Conservation (phyloP, 352 stramenopile species). For the Peronospora tabacina region DNA sequence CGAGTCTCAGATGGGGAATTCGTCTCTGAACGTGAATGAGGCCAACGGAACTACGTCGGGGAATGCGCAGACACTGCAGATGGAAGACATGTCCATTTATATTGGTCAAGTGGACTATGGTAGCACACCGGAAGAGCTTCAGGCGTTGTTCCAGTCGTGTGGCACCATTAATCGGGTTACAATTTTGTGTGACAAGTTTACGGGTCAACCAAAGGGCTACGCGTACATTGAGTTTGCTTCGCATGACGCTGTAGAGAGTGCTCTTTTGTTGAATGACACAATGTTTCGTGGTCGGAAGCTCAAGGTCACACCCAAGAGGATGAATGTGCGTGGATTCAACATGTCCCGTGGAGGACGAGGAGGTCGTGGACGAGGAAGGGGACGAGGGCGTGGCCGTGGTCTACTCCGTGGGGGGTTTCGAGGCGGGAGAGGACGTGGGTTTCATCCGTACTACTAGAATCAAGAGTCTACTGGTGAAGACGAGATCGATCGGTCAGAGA, state of each 20-base stretch:
- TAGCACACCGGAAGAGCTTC: conserved; percentile 92
- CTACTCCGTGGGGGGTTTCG: conserved; percentile 52
- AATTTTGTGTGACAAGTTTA: conserved; percentile 97
- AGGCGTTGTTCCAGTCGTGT: conserved; percentile 94
- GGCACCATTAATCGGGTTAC: conserved; percentile 96
- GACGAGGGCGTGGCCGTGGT: conserved; percentile 49
- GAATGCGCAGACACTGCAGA: conserved; percentile 27
- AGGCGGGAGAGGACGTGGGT: conserved; percentile 59
- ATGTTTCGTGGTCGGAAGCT: conserved; percentile 88
- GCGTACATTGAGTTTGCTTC: conserved; percentile 92
- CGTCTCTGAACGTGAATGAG: conserved; percentile 35
- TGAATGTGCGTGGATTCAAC: conserved; percentile 81
- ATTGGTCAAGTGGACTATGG: conserved; percentile 97
- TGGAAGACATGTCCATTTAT: conserved; percentile 88
- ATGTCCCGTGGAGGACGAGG: conserved; percentile 46
- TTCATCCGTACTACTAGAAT: conserved; percentile 63
- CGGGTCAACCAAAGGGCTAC: conserved; percentile 91
- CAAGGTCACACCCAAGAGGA: conserved; percentile 84
- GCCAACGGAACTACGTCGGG: conserved; percentile 23
- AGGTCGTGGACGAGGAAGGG: conserved; percentile 40
- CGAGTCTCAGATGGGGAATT: conserved; percentile 68
- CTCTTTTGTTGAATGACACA: conserved; percentile 88
- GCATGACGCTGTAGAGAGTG: conserved; percentile 81
- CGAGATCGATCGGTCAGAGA: not conserved
- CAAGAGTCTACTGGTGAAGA: not conserved